phyloP scores from a whole-genome alignment of 2,329 filamentous ascomycete genomes.

The Sphaerulina populicola region DNA sequence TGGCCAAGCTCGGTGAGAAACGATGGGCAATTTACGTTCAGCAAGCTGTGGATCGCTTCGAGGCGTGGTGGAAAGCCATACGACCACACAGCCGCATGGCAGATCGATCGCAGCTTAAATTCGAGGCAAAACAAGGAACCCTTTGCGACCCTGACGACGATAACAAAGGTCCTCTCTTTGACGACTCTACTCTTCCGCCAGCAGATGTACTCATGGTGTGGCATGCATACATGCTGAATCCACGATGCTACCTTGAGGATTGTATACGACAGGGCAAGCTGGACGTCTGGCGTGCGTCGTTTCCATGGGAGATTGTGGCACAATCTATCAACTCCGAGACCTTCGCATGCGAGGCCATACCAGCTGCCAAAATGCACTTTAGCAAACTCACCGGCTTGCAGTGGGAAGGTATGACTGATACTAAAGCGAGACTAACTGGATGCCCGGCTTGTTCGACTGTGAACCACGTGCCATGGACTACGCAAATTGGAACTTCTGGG shows the following conservation, averaged over 20 bases:
- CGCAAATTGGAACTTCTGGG: constrained; percentile 30
- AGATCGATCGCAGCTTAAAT: constrained; percentile 8
- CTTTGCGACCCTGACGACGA: constrained; percentile 13
- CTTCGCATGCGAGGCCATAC: constrained; percentile 48
- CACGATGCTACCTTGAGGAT: constrained; percentile 65
- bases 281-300: constrained; percentile 51
- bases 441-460: constrained; percentile 49
- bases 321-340: constrained; percentile 49
- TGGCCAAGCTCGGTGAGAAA: constrained; percentile 58
- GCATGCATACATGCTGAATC: constrained; percentile 73
- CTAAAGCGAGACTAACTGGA: constrained; percentile 40
- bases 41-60: constrained; percentile 60
- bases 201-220: constrained; percentile 69
- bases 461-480: constrained; percentile 51
- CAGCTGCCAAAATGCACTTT: constrained; percentile 42
- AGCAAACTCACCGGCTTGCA: constrained; percentile 39
- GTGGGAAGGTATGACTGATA: constrained; percentile 55
- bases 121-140: constrained; percentile 11
- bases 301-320: constrained; percentile 59
- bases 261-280: constrained; percentile 52
- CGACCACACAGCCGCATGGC: constrained; percentile 22
- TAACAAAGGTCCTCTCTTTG: constrained; percentile 1
- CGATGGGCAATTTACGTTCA: constrained; percentile 64
- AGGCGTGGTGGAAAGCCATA: constrained; percentile 52
- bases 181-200: constrained; percentile 21